A percentile compares a stretch with the other conserved stretches of the same genome.
These are phyloP conservation scores for Amanita thiersii DNA, from an alignment of 768 basidiomycete species.

Conservation along the genomic window DNA sequence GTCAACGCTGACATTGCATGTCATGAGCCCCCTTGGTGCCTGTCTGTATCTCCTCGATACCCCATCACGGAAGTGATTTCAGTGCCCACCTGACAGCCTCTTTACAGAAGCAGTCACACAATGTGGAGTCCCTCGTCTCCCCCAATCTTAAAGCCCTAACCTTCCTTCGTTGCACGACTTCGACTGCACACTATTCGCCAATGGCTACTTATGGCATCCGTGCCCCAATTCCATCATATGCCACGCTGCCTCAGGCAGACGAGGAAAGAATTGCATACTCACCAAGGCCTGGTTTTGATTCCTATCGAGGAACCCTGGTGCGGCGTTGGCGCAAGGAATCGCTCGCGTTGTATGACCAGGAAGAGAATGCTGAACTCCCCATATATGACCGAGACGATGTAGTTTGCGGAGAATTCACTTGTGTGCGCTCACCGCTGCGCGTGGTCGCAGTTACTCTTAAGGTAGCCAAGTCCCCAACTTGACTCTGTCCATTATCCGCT, in stretches of 20 bases:
- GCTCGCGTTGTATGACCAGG: constrained; percentile 29
- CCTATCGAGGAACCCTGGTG: constrained; percentile 18
- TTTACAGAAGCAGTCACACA: too few species aligned
- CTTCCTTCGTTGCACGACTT: too few species aligned
- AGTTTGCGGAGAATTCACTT: constrained; percentile 27
- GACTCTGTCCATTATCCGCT: background rate
- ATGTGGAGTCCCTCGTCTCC: too few species aligned
- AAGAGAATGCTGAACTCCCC: constrained; percentile 20
- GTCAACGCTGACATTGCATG: constrained; percentile 4
- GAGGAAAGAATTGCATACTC: constrained; percentile 31
- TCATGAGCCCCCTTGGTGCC: background rate
- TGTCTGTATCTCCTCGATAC: background rate
- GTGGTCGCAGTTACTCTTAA: constrained; percentile 27
- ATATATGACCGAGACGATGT: constrained; percentile 26
- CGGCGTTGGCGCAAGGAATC: constrained; percentile 26
- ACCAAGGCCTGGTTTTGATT: constrained; percentile 20
- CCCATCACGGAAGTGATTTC: too few species aligned
- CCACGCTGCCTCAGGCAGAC: constrained; percentile 21
- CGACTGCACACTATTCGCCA: background rate
- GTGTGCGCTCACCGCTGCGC: constrained; percentile 19
- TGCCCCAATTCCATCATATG: constrained; percentile 21
- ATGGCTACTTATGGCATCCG: constrained; percentile 8
- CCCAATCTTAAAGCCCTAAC: too few species aligned
- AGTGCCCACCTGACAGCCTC: too few species aligned
- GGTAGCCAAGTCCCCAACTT: constrained; percentile 19